Base-by-base conservation (phyloP, 345 rosid genomes). In the Lumnitzera littorea region DNA sequence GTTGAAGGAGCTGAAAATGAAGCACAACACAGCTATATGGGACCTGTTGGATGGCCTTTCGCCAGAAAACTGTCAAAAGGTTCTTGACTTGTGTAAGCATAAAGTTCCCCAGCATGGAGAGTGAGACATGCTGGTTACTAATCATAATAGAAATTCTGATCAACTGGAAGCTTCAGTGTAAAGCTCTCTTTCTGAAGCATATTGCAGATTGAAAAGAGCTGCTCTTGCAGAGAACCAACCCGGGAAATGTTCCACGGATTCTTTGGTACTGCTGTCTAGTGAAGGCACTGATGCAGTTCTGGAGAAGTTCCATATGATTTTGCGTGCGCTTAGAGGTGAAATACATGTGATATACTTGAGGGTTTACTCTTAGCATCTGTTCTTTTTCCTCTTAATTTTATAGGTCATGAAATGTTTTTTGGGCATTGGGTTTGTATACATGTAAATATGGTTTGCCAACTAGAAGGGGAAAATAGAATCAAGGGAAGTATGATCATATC, bases 21-120 rank as follows among this genome's bases (percentile, higher is more conserved):
- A 79, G 71, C 97, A 94, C 59, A 72, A 74, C 57, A 62, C 64
- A 50, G 78, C 72, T 20, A 76, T 88, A 65, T 67, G 69, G n/a
- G 81, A 83, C 20, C 71, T 88, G 62, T 67, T 94, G 63, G 79
- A 77, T 51, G 86, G 81, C 65, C 70, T 83, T 55, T 61, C 87
- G 58, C 81, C 76, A 10, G 89, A 90, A 58, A 74, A 68, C 25
- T 66, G 73, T 60, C 69, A 70, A 69, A 70, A 68, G 71, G 85
- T 86, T 64, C 73, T 84, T 51, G 55, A 62, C 47, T 58, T 63
- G 24, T 84, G 79, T 70, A 76, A 76, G 66, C 50, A 27, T 53
- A 68, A 76, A 67, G 67, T 79, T 68, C 72, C 72, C 58, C 71
- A 67, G 47, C 36, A 46, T 14, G 46, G 4, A 48, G 50, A 50